Evolutionary conservation across 306 rosid genomes (phyloP).

Genomic region (Comarum palustre): DNA sequence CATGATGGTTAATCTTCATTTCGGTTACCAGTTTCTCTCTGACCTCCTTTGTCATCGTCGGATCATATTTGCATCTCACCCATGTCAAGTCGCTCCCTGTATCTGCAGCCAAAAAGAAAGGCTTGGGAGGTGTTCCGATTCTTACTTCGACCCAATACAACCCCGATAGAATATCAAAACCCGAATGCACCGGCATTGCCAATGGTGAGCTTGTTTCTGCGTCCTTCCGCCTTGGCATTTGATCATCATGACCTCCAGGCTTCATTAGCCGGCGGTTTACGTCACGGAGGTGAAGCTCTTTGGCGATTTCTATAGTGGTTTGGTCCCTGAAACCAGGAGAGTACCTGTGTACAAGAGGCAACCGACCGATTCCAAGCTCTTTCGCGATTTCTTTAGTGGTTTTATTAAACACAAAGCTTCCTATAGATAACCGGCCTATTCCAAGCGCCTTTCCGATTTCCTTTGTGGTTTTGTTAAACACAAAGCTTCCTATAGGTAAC

Average conservation of each 20-base stretch:
- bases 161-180: not conserved
- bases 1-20: not conserved
- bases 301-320: not conserved
- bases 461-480: no score
- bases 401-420: no score
- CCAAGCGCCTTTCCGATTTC: no score
- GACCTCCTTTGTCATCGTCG: not conserved
- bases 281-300: not conserved
- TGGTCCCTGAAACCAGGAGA: not conserved
- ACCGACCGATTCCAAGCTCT: no score
- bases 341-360: not conserved
- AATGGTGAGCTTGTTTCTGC: not conserved
- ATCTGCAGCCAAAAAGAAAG: not conserved
- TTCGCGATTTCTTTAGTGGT: no score
- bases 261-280: not conserved
- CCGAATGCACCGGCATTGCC: not conserved
- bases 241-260: not conserved
- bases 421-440: no score
- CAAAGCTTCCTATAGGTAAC: not conserved
- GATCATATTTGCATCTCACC: not conserved
- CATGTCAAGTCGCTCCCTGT: constrained; percentile 4
- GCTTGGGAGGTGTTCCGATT: not conserved
- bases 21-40: no score
- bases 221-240: not conserved
- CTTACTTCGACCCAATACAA: not conserved